These are phyloP conservation scores for Castanospermum australe DNA, from an alignment of 306 rosid species.

Conservation along the genomic window DNA sequence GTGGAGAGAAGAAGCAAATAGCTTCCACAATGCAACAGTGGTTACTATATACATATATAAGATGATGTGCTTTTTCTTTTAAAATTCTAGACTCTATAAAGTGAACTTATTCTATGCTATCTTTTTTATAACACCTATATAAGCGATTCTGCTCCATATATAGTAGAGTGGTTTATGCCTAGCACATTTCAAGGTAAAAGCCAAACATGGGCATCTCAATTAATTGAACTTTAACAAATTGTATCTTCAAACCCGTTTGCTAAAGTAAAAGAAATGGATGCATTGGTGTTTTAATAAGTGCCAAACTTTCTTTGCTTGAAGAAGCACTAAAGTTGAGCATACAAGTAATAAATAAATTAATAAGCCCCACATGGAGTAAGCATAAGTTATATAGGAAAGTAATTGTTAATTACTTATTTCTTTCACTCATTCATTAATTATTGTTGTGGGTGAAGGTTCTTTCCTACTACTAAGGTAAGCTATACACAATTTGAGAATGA, in stretches of 20 bases:
- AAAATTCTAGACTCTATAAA: neutral
- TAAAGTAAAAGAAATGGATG: neutral
- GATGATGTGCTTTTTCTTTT: neutral
- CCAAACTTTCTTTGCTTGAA: neutral
- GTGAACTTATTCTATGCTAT: conserved; percentile 27
- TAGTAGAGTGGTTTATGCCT: conserved; percentile 1
- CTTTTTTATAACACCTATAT: conserved; percentile 13
- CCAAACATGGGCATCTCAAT: conserved; percentile 25
- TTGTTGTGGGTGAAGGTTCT: no score
- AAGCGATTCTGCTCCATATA: conserved; percentile 13
- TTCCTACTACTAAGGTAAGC: no score
- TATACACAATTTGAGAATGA: no score
- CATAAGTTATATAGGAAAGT: neutral
- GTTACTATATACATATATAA: no score
- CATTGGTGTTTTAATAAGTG: neutral
- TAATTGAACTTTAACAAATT: neutral
- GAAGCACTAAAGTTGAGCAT: neutral
- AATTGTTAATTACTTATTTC: no score
- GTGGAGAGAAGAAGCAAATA: neutral
- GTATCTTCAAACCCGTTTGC: neutral
- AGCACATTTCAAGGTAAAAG: conserved; percentile 26
- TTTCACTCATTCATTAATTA: no score
- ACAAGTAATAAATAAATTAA: no score
- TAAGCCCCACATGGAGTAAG: neutral
- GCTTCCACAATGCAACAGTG: no score